phyloP scores from a whole-genome alignment of 1,139 yeast species.

The Diutina ranongensis region DNA sequence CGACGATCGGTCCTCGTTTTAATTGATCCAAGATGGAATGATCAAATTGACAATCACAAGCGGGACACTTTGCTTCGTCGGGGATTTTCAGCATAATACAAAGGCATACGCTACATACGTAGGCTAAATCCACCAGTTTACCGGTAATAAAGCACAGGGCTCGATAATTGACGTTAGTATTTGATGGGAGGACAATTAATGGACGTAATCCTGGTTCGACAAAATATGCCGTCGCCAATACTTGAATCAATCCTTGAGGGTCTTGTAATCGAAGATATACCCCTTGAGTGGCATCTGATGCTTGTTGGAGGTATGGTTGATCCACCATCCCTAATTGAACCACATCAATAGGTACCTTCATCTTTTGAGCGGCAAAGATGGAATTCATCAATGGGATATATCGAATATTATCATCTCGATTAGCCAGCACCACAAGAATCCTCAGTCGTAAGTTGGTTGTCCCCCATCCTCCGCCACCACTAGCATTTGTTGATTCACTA shows the following conservation, averaged over 20 bases:
- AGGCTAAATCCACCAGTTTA: conserved; percentile 82
- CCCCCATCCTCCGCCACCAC: conserved; percentile 9
- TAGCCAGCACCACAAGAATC: conserved; percentile 61
- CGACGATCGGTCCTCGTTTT: conserved; percentile 20
- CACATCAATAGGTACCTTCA: conserved; percentile 82
- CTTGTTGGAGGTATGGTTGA: conserved; percentile 87
- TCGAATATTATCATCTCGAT: conserved; percentile 61
- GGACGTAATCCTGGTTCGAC: conserved; percentile 76
- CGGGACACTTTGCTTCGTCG: conserved; percentile 42
- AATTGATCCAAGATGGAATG: conserved; percentile 31
- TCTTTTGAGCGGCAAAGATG: conserved; percentile 90
- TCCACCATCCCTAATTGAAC: conserved; percentile 64
- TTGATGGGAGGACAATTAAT: conserved; percentile 70
- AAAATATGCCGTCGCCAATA: conserved; percentile 50
- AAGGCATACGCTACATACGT: conserved; percentile 89
- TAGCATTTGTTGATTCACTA: conserved; percentile 6
- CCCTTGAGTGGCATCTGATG: conserved; percentile 91
- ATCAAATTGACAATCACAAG: conserved; percentile 40
- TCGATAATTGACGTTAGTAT: conserved; percentile 79
- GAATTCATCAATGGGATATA: conserved; percentile 94
- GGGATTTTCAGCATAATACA: conserved; percentile 65
- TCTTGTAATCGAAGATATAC: conserved; percentile 68
- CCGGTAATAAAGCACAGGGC: conserved; percentile 93
- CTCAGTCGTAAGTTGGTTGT: conserved; percentile 49
- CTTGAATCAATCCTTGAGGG: conserved; percentile 70